Percentiles rank a stretch among this genome's conserved stretches.
Conservation (phyloP, 192 early-diverging fungal genomes). For the Radiomyces spectabilis region DNA sequence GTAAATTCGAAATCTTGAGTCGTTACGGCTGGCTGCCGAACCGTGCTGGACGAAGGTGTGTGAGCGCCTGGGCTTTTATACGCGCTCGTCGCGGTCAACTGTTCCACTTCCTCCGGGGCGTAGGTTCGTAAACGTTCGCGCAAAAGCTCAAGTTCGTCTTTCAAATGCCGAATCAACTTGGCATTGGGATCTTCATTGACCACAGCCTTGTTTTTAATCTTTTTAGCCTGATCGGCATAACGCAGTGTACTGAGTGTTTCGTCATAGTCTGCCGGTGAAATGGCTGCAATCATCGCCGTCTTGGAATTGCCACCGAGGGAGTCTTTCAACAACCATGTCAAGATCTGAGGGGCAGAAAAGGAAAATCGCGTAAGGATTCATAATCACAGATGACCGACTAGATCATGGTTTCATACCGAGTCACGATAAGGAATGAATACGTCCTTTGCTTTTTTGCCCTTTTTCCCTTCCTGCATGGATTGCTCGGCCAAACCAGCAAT, state of each 20-base stretch:
- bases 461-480: slow-evolving; percentile 28
- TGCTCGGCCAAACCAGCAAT: slow-evolving; percentile 85
- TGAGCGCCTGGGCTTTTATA: neutral
- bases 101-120: slow-evolving; percentile 27
- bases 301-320: slow-evolving; percentile 79
- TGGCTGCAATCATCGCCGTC: slow-evolving; percentile 74
- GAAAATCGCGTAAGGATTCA: neutral
- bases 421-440: slow-evolving; percentile 86
- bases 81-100: slow-evolving; percentile 8
- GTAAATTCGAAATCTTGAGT: slow-evolving; percentile 30
- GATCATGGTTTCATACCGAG: slow-evolving; percentile 56
- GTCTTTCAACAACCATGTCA: slow-evolving; percentile 60
- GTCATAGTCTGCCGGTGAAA: slow-evolving; percentile 68
- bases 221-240: slow-evolving; percentile 87
- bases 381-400: too few relatives aligned
- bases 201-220: slow-evolving; percentile 83
- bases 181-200: slow-evolving; percentile 87
- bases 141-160: slow-evolving; percentile 69
- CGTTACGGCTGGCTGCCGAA: neutral
- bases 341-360: slow-evolving; percentile 45
- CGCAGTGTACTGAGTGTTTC: slow-evolving; percentile 82
- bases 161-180: slow-evolving; percentile 73
- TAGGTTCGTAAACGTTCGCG: slow-evolving; percentile 44
- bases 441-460: slow-evolving; percentile 39
- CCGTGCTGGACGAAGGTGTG: neutral